Conservation (phyloP, 768 basidiomycete genomes). For the Pilatotrama ljubarskyi region DNA sequence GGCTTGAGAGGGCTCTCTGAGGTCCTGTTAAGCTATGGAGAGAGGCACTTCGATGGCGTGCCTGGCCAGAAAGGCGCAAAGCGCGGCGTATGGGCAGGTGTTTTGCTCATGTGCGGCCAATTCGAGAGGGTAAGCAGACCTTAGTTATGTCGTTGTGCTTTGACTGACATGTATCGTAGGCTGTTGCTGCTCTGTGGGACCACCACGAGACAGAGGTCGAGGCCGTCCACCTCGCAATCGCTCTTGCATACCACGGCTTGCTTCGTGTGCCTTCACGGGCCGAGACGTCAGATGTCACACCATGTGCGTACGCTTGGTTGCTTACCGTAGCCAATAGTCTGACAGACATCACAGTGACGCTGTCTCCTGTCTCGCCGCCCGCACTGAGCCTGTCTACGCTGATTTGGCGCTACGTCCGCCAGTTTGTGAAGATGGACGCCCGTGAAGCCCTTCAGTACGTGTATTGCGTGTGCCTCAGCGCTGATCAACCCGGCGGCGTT, state of each 20-base stretch:
- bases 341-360: conserved; percentile 50
- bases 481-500: conserved; percentile 66
- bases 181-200: conserved; percentile 88
- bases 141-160: not conserved
- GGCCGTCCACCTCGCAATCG: conserved; percentile 91
- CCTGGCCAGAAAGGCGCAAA: conserved; percentile 57
- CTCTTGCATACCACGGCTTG: conserved; percentile 90
- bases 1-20: conserved; percentile 76
- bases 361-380: conserved; percentile 67
- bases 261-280: conserved; percentile 79
- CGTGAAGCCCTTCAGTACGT: conserved; percentile 95
- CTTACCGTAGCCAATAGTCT: not conserved
- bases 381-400: conserved; percentile 81
- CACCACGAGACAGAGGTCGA: conserved; percentile 87
- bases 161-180: conserved; percentile 44
- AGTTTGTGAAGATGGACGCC: conserved; percentile 90
- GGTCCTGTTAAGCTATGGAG: conserved; percentile 73
- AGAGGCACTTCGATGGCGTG: conserved; percentile 77
- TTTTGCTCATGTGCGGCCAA: conserved; percentile 89
- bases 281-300: conserved; percentile 83
- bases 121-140: conserved; percentile 76
- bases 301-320: conserved; percentile 49
- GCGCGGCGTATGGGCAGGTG: conserved; percentile 75
- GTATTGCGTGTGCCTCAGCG: conserved; percentile 77
- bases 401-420: conserved; percentile 90